Evolutionary conservation across 2,329 filamentous ascomycete species (phyloP).

Genomic region (Clonostachys rosea): DNA sequence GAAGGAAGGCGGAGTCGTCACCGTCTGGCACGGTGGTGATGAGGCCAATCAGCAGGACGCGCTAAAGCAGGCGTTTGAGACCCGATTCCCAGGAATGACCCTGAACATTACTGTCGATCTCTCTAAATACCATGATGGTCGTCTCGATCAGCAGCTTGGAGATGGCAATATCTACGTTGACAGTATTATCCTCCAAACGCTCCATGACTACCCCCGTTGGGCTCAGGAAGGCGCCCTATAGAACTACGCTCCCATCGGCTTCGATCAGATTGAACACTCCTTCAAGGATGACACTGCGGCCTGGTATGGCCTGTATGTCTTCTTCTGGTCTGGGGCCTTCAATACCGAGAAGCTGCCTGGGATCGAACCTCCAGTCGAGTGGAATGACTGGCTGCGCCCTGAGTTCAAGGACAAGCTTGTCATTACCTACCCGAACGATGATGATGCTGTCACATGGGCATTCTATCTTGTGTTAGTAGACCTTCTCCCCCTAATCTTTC

Average conservation of each 20-base stretch:
- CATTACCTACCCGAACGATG: constrained; percentile 53
- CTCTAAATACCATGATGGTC: constrained; percentile 48
- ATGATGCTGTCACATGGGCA: constrained; percentile 48
- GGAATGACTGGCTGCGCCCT: constrained; percentile 36
- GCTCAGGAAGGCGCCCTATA: constrained; percentile 38
- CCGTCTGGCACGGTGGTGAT: constrained; percentile 43
- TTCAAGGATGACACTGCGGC: constrained; percentile 36
- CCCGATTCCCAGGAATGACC: constrained; percentile 40
- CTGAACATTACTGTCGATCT: constrained; percentile 50
- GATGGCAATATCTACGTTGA: constrained; percentile 33
- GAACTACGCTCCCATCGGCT: constrained; percentile 41
- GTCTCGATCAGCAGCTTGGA: constrained; percentile 38
- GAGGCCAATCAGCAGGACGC: constrained; percentile 29
- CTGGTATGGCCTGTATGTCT: constrained; percentile 33
- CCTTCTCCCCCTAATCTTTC: too few species aligned
- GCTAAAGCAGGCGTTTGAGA: constrained; percentile 37
- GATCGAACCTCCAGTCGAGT: constrained; percentile 27
- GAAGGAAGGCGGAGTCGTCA: constrained; percentile 44
- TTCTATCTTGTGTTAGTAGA: constrained; percentile 39
- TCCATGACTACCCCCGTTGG: constrained; percentile 48
- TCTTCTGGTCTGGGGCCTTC: constrained; percentile 28
- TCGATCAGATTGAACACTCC: constrained; percentile 31
- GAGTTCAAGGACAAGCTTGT: constrained; percentile 48
- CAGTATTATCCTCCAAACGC: constrained; percentile 40
- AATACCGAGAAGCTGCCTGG: constrained; percentile 26